Evolutionary conservation across 2,329 filamentous ascomycete species (phyloP).

Genomic region (Aspergillus viridinutans): DNA sequence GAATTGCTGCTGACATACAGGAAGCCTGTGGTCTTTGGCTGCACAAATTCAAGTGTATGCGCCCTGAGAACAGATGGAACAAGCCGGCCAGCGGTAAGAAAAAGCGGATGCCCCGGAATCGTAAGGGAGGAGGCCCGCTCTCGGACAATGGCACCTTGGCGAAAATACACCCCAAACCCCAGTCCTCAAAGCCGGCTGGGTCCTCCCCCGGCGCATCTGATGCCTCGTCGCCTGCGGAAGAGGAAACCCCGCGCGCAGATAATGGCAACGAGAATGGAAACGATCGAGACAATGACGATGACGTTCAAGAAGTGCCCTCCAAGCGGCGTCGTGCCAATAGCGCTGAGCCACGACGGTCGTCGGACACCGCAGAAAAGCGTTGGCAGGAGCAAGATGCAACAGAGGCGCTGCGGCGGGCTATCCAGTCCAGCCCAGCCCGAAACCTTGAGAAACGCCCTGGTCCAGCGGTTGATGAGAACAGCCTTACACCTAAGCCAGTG

Average conservation of each 20-base stretch:
- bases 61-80: slow-evolving; percentile 80
- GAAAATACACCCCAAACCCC: slow-evolving; percentile 29
- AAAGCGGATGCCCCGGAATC: slow-evolving; percentile 36
- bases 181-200: slow-evolving; percentile 26
- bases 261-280: slow-evolving; percentile 18
- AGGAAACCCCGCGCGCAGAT: slow-evolving; percentile 35
- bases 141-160: slow-evolving; percentile 30
- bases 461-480: slow-evolving; percentile 43
- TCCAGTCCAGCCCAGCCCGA: slow-evolving; percentile 59
- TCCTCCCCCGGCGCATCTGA: slow-evolving; percentile 39
- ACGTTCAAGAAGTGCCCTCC: slow-evolving; percentile 28
- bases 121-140: slow-evolving; percentile 31
- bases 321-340: slow-evolving; percentile 46
- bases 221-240: slow-evolving; percentile 32
- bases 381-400: slow-evolving; percentile 38
- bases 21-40: slow-evolving; percentile 89
- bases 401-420: slow-evolving; percentile 50
- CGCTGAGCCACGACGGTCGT: slow-evolving; percentile 40
- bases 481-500: slow-evolving; percentile 53
- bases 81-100: slow-evolving; percentile 48
- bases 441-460: slow-evolving; percentile 43
- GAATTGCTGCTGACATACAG: slow-evolving; percentile 6
- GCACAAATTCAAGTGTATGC: slow-evolving; percentile 77
- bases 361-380: slow-evolving; percentile 27
- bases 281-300: slow-evolving; percentile 31